phyloP scores from a whole-genome alignment of 345 rosid genomes.

The Eucalyptus guilfoylei region DNA sequence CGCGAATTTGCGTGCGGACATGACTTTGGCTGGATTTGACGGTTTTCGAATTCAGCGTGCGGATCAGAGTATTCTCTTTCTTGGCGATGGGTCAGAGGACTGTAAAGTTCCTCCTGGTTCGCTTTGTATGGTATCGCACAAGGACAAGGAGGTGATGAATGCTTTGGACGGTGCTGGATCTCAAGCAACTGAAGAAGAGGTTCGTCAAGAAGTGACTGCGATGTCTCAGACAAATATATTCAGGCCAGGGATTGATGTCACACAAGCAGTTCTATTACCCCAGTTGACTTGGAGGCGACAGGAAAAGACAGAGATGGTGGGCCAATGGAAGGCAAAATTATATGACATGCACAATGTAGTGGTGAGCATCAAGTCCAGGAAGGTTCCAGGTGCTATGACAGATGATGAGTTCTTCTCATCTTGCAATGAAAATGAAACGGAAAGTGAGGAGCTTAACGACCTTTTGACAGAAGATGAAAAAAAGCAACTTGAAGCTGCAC shows the following conservation, averaged over 20 bases:
- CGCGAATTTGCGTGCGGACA: constrained; percentile 90
- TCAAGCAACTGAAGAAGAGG: constrained; percentile 73
- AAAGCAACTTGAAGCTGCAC: constrained; percentile 81
- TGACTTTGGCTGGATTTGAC: constrained; percentile 97
- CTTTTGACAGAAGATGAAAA: constrained; percentile 82
- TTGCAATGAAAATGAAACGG: constrained; percentile 64
- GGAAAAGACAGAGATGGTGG: constrained; percentile 86
- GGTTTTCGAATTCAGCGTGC: constrained; percentile 87
- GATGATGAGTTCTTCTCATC: constrained; percentile 82
- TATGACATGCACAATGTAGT: constrained; percentile 98
- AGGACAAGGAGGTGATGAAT: constrained; percentile 92
- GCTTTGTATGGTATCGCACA: constrained; percentile 83
- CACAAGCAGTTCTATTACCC: constrained; percentile 82
- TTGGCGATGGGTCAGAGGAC: constrained; percentile 92
- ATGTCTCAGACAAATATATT: constrained; percentile 91
- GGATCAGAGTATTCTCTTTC: constrained; percentile 86
- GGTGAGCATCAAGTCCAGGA: constrained; percentile 86
- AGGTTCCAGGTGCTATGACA: constrained; percentile 90
- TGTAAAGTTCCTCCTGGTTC: constrained; percentile 66
- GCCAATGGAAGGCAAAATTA: constrained; percentile 87
- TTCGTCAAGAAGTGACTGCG: constrained; percentile 75
- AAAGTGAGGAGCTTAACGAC: constrained; percentile 68
- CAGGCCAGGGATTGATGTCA: constrained; percentile 94
- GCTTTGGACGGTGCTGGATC: constrained; percentile 89
- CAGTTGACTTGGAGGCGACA: constrained; percentile 93